Base-by-base conservation (phyloP, 192 early-diverging fungal species). In the Podochytrium sp. region DNA sequence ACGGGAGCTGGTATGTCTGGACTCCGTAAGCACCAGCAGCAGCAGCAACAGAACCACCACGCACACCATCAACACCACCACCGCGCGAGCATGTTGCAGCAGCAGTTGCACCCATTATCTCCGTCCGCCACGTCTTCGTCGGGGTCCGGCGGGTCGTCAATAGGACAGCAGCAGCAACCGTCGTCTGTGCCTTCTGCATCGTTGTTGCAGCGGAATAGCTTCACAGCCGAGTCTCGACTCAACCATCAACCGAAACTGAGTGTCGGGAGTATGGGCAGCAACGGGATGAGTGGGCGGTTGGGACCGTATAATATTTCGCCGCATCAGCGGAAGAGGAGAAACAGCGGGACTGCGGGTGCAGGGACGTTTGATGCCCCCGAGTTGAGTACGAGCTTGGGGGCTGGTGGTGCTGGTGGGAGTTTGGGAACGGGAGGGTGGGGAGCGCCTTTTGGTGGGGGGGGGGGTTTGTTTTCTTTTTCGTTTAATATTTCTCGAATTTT, bases 181-280 rank as follows among this genome's bases (percentile, higher is more conserved):
- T 47, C n/a, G 23, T 29, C 29, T 35, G 30, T 5, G 23, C 30
- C 23, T 4, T n/a, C n/a, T n/a, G n/a, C n/a, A n/a, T n/a, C n/a
- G n/a, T n/a, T n/a, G n/a, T n/a, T n/a, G n/a, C 51, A 18, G 0
- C 43, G 66, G 5, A 69, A 55, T 53, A 55, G 50, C 3, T 69
- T 47, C 27, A 47, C 63, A 3, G 38, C 63, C 29, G 63, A 65
- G 27, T 47, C 63, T 29, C 63, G 63, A 65, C 30, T 65, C 3
- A 12, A 43, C 3, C 63, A 69, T 55, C 66, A 69, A 53, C 66
- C 66, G 20, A 69, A 55, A 35, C 33, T 69, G 20, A 34, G 27
- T 55, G 47, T 55, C 4, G 66, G 66, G 7, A 53, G 49, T 49
- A 35, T 55, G 5, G 66, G 66, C 7, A 34, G 27, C 25, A 69